Evolutionary conservation across 257 asterid genomes (phyloP).

Genomic region (Solanum arcanum): DNA sequence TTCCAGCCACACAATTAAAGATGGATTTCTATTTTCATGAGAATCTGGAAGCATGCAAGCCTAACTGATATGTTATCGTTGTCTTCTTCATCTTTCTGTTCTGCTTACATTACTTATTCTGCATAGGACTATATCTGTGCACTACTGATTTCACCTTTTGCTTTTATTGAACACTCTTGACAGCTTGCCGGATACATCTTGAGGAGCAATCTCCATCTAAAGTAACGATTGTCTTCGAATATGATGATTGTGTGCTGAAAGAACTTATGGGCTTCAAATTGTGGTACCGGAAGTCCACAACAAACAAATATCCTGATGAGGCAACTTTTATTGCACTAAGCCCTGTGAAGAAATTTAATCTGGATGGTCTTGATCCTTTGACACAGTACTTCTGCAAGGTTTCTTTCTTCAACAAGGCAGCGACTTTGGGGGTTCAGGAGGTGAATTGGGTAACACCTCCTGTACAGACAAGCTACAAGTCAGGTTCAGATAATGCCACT

Average conservation of each 20-base stretch:
- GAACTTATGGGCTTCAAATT: conserved; percentile 16
- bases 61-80: background rate
- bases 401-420: conserved; percentile 8
- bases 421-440: conserved; percentile 10
- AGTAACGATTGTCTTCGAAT: conserved; percentile 12
- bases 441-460: conserved; percentile 19
- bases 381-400: conserved; percentile 20
- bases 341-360: conserved; percentile 8
- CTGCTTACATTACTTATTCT: background rate
- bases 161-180: background rate
- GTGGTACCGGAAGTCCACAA: conserved; percentile 16
- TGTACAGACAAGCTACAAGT: background rate
- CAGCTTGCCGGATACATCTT: conserved; percentile 18
- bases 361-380: conserved; percentile 21
- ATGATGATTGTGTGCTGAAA: conserved; percentile 2
- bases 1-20: background rate
- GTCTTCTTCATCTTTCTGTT: background rate
- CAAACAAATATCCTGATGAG: background rate
- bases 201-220: conserved; percentile 21
- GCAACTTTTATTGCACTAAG: conserved; percentile 10
- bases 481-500: background rate
- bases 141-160: background rate
- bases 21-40: background rate
- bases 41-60: background rate
- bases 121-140: background rate